These are phyloP conservation scores for Amphibolis antarctica DNA, from an alignment of 106 monocot genomes.

Conservation along the genomic window DNA sequence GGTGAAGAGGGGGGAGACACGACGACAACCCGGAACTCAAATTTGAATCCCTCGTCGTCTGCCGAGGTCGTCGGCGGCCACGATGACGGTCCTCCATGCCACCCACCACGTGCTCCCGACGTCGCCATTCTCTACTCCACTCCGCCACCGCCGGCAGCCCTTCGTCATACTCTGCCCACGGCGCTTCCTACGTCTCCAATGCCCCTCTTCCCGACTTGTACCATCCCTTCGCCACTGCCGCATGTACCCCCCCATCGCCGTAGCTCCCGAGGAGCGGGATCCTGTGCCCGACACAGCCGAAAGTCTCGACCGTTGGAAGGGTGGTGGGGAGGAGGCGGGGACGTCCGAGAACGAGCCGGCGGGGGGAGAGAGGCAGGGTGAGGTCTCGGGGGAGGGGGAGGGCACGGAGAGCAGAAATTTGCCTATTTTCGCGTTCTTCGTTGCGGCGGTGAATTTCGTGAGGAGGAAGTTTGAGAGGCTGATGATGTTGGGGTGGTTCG, in stretches of 20 bases:
- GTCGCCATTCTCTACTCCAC: not conserved
- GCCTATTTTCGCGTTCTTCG: conserved; percentile 16
- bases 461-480: conserved; percentile 35
- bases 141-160: conserved; percentile 12
- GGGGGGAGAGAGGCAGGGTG: not conserved
- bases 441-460: conserved; percentile 27
- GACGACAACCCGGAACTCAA: no score
- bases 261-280: not conserved
- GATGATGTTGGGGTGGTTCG: conserved; percentile 37
- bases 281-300: not conserved
- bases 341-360: not conserved
- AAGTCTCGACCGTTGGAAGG: not conserved
- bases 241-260: conserved; percentile 10
- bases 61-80: not conserved
- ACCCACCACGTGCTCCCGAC: not conserved
- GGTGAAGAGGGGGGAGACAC: no score
- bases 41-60: no score
- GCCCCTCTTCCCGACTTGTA: conserved; percentile 2
- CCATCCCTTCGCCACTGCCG: not conserved
- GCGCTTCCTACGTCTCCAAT: not conserved
- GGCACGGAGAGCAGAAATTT: not conserved
- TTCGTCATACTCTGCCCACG: conserved; percentile 13
- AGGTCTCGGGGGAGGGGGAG: not conserved
- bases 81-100: conserved; percentile 5
- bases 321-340: not conserved